A percentile compares a stretch with the other conserved stretches of the same genome.
These are phyloP conservation scores for Penicillium canariense DNA, from an alignment of 495 filamentous ascomycete species.

Conservation along the genomic window DNA sequence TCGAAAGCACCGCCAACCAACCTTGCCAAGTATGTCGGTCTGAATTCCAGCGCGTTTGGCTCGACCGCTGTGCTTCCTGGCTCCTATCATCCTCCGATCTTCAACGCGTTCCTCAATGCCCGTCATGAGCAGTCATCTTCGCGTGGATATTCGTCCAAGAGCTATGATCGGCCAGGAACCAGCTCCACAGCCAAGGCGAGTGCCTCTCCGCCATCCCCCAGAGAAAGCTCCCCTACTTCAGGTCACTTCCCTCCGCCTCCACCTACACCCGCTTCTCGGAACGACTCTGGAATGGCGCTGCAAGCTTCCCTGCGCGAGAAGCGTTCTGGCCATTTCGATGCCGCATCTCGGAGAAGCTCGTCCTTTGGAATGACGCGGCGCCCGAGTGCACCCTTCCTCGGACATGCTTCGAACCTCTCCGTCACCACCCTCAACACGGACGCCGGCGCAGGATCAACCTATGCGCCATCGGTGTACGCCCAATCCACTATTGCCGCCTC, in stretches of 20 bases:
- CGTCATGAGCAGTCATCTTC: slow-evolving; percentile 57
- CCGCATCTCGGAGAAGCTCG: slow-evolving; percentile 78
- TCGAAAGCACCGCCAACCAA: slow-evolving; percentile 65
- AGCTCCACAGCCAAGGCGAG: slow-evolving; percentile 67
- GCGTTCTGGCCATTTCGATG: slow-evolving; percentile 91
- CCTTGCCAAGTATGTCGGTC: slow-evolving; percentile 77
- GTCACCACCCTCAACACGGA: slow-evolving; percentile 80
- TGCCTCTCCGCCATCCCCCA: slow-evolving; percentile 75
- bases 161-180: slow-evolving; percentile 75
- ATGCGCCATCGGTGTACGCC: slow-evolving; percentile 94
- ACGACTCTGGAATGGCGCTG: slow-evolving; percentile 84
- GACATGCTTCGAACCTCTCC: slow-evolving; percentile 77
- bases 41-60: slow-evolving; percentile 86
- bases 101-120: slow-evolving; percentile 87
- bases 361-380: slow-evolving; percentile 81
- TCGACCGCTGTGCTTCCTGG: slow-evolving; percentile 54
- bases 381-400: slow-evolving; percentile 81
- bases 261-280: slow-evolving; percentile 73
- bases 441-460: slow-evolving; percentile 70
- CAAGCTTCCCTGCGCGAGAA: slow-evolving; percentile 86
- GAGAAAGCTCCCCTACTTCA: slow-evolving; percentile 72
- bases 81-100: slow-evolving; percentile 56
- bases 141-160: slow-evolving; percentile 47
- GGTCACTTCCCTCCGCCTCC: slow-evolving; percentile 73
- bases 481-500: slow-evolving; percentile 97